Base-by-base conservation (phyloP, 2,329 filamentous ascomycete species). In the Nemania abortiva region DNA sequence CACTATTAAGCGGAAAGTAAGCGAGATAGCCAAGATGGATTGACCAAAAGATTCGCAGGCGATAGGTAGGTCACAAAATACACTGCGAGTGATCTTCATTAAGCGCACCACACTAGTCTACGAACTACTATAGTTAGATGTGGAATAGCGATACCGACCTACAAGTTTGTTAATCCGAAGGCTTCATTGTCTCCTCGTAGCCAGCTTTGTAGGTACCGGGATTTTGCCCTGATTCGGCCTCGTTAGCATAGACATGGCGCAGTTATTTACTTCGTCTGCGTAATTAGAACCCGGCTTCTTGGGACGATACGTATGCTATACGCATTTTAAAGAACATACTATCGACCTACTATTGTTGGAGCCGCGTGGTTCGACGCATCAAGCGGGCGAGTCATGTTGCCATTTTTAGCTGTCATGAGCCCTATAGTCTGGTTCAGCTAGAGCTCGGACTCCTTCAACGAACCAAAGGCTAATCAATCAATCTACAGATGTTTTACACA, bases 381-480 rank as follows among this genome's bases (percentile, higher is more conserved):
- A 4, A 54, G 54, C 37, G 29, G 18, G 56, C 45, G 20, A 62
- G 29, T 37, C 63, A 18, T 58, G 63, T 62, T 62, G 27, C 66
- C 66, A 65, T 57, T 66, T 65, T 69, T 69, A 69, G 66, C 62
- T 39, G 57, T 18, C 20, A 50, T 29, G 47, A 68, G 42, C 61
- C 50, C 57, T 57, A 62, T 37, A 53, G 50, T 31, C 45, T 54
- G 34, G 45, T 37, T 42, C 37, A 27, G 53, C 54, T 63, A 22
- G 22, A 39, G 52, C 27, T 57, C 29, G n/a, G 42, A 37, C 42
- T 49, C 47, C 52, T 55, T 49, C 18, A 47, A 47, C n/a, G 24
- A 27, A 11, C 27, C 29, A 3, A 6, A 49, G 24, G 10, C 42
- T 31, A 39, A 20, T 24, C 45, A 39, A 20, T 24, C 45, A 29